Base-by-base conservation (phyloP, 2,329 filamentous ascomycete genomes). In the Nannizzia gypsea region DNA sequence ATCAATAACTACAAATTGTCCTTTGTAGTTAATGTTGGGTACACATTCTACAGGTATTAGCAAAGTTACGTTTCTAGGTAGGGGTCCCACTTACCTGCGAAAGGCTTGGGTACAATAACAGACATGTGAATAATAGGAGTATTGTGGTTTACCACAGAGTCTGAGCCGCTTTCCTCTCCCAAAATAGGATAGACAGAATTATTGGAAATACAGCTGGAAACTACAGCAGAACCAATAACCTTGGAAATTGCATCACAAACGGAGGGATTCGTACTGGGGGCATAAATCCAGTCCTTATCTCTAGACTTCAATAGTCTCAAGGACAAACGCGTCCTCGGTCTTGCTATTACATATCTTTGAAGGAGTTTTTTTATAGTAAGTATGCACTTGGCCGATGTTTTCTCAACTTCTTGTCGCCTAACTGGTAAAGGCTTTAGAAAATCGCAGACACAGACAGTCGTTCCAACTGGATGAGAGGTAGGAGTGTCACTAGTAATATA, bases 371-470 rank as follows among this genome's bases (percentile, higher is more conserved):
- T 78, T 26, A 48, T 26, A 22, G 22, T 13, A 9, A 48, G 20
- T 5, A 15, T 26, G 20, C 8, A 48, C 13, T 48, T 83, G 9
- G 75, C 64, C 0, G 77, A 69, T 38, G 74, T 71, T 64, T 83
- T 85, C 28, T 81, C 63, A 1, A 77, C 76, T 2, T 76, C 74
- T 67, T 85, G 80, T 65, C 77, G 78, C 42, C 84, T 78, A 4
- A 87, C 84, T 6, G 83, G 84, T 17, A 85, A 74, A 38, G 73
- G 67, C 59, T 80, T 80, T 60, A 86, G 77, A 64, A 86, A 81
- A 40, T 81, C 75, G 9, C 71, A 75, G 9, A 85, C 73, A 40
- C 78, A 78, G 54, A 86, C 76, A 15, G 80, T 84, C 1, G 83
- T 86, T 1, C 84, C 84, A 3, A 83, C 74, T 0, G 83, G 78